Conservation (phyloP, 1,284 basidiomycete genomes). For the Moesziomyces globuligerus region DNA sequence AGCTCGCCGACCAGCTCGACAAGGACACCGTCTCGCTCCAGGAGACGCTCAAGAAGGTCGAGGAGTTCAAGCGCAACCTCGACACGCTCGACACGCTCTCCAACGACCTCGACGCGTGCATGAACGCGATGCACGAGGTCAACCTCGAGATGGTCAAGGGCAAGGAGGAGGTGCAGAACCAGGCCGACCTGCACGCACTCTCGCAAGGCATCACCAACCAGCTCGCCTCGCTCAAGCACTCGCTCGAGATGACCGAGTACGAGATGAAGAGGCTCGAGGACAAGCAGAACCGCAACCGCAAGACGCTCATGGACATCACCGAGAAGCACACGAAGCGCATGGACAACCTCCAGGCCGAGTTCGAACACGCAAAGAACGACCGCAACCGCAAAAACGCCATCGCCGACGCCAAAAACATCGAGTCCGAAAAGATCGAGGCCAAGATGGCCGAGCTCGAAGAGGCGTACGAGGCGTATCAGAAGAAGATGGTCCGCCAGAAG, state of each 20-base stretch:
- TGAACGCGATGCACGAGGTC: constrained; percentile 56
- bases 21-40: constrained; percentile 77
- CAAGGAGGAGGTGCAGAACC: constrained; percentile 47
- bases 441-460: constrained; percentile 45
- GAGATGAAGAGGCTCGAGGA: constrained; percentile 48
- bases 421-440: constrained; percentile 48
- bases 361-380: constrained; percentile 42
- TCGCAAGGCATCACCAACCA: constrained; percentile 47
- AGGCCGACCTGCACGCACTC: constrained; percentile 34
- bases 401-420: constrained; percentile 35
- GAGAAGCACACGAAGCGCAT: constrained; percentile 46
- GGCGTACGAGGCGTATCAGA: constrained; percentile 41
- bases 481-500: constrained; percentile 45
- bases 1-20: constrained; percentile 72
- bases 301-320: constrained; percentile 46
- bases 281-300: constrained; percentile 46
- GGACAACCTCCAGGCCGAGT: constrained; percentile 41
- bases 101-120: constrained; percentile 45
- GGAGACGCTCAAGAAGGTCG: constrained; percentile 79
- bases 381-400: constrained; percentile 27
- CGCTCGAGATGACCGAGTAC: constrained; percentile 48
- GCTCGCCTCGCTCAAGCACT: constrained; percentile 40
- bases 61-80: constrained; percentile 47
- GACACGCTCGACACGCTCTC: constrained; percentile 48
- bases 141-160: constrained; percentile 53